Conservation (phyloP, 495 filamentous ascomycete genomes). For the Penicillium roqueforti region DNA sequence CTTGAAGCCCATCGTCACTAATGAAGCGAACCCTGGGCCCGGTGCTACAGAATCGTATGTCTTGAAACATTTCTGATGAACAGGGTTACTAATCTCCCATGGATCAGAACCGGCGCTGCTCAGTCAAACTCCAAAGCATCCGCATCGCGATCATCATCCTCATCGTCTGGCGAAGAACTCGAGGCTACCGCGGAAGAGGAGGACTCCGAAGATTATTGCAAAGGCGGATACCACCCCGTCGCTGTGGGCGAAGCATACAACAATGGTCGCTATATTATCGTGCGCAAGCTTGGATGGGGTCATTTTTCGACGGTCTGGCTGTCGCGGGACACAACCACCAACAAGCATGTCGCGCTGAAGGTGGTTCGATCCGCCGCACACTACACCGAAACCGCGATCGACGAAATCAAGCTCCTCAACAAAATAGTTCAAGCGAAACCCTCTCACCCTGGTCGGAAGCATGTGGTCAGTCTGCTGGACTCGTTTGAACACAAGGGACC, state of each 20-base stretch:
- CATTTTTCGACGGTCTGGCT: conserved; percentile 99
- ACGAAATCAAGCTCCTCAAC: conserved; percentile 97
- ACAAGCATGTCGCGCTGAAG: conserved; percentile 95
- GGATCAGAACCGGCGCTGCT: conserved; percentile 33
- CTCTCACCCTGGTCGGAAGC: conserved; percentile 84
- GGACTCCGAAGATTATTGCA: conserved; percentile 98
- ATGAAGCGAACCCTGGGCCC: conserved; percentile 52
- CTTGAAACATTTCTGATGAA: conserved; percentile 2
- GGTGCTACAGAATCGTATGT: conserved; percentile 53
- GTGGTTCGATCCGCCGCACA: conserved; percentile 95
- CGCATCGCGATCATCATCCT: conserved; percentile 70
- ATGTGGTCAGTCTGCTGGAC: conserved; percentile 93
- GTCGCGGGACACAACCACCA: conserved; percentile 82
- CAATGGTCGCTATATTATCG: conserved; percentile 91
- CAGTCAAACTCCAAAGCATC: conserved; percentile 25
- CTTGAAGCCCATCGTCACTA: conserved; percentile 87
- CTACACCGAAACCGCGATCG: conserved; percentile 98
- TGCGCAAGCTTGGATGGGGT: conserved; percentile 97
- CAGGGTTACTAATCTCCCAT: conserved; percentile 6
- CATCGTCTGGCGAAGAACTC: conserved; percentile 80
- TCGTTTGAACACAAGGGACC: conserved; percentile 98
- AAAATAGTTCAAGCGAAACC: conserved; percentile 94
- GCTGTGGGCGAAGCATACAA: conserved; percentile 94
- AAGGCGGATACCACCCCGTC: conserved; percentile 96
- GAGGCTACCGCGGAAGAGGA: conserved; percentile 97